Percentiles rank a stretch among this genome's conserved stretches.
phyloP scores from a whole-genome alignment of 176 grass and related monocot species.

The Juncus effusus region DNA sequence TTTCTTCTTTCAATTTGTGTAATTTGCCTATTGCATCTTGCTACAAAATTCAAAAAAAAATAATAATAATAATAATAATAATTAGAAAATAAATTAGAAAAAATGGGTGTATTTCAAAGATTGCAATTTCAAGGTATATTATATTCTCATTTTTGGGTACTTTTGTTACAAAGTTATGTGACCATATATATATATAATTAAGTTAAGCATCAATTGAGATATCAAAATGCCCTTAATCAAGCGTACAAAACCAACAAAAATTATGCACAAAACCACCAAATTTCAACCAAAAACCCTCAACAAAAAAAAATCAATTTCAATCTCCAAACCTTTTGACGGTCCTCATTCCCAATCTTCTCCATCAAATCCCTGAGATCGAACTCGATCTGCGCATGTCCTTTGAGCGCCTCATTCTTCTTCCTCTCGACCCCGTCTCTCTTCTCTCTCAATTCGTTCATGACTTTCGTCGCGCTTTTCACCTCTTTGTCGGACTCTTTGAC shows the following conservation, averaged over 20 bases:
- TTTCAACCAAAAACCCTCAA: background rate
- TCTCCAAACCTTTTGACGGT: conserved; percentile 65
- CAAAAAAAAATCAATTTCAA: background rate
- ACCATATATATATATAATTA: conserved; percentile 2
- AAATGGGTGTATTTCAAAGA: background rate
- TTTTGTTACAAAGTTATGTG: background rate
- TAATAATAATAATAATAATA: conserved; percentile 5
- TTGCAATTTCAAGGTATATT: background rate
- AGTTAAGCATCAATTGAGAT: conserved; percentile 20
- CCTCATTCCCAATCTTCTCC: conserved; percentile 71
- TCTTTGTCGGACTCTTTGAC: conserved; percentile 77
- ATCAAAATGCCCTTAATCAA: too few species aligned
- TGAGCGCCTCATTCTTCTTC: conserved; percentile 70
- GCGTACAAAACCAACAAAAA: conserved; percentile 20
- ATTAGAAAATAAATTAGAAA: conserved; percentile 2
- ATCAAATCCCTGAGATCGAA: conserved; percentile 91
- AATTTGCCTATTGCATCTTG: conserved; percentile 78
- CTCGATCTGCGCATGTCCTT: conserved; percentile 74
- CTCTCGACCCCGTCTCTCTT: conserved; percentile 77
- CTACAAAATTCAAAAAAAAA: conserved; percentile 33
- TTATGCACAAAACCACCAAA: conserved; percentile 17
- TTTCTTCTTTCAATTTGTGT: conserved; percentile 65
- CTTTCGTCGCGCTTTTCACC: conserved; percentile 70
- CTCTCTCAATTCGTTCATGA: conserved; percentile 65
- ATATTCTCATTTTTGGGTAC: background rate